A percentile compares a stretch with the other conserved stretches of the same genome.
phyloP scores from a whole-genome alignment of 2,329 filamentous ascomycete species.

The Aureobasidium pullulans region DNA sequence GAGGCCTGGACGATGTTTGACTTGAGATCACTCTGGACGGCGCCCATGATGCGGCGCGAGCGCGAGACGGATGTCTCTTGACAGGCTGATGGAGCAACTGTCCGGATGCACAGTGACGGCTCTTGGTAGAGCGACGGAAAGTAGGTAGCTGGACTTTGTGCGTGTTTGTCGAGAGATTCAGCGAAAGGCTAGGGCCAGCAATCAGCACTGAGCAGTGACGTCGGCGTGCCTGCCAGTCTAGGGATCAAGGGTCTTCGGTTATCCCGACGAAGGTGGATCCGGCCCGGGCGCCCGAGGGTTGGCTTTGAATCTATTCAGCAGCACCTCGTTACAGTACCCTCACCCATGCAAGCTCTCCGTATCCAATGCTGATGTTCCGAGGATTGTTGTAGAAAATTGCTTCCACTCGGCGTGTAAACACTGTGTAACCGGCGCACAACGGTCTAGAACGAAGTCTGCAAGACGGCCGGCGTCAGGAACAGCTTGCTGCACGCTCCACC shows the following conservation, averaged over 20 bases:
- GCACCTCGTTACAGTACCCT: too few relatives aligned
- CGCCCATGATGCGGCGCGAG: constrained; percentile 15
- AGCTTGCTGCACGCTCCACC: neutral
- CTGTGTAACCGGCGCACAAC: too few relatives aligned
- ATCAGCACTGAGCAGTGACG: neutral
- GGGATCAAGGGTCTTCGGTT: too few relatives aligned
- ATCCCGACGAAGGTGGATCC: too few relatives aligned
- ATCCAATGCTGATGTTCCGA: too few relatives aligned
- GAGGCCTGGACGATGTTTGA: constrained; percentile 19
- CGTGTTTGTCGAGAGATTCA: neutral
- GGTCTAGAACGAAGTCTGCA: too few relatives aligned
- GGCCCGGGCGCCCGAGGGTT: too few relatives aligned
- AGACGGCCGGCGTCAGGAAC: neutral
- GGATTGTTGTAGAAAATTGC: too few relatives aligned
- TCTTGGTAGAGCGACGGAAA: neutral
- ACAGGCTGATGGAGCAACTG: neutral
- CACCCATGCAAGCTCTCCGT: too few relatives aligned
- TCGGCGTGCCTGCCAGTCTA: neutral
- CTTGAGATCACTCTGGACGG: constrained; percentile 19
- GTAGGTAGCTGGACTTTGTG: too few relatives aligned
- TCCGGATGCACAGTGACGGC: neutral
- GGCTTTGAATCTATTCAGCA: too few relatives aligned
- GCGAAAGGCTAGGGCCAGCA: neutral
- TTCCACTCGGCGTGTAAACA: too few relatives aligned
- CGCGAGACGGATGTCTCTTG: neutral